phyloP scores from a whole-genome alignment of 805 yeast genomes.

The Wickerhamiella sorbophila region DNA sequence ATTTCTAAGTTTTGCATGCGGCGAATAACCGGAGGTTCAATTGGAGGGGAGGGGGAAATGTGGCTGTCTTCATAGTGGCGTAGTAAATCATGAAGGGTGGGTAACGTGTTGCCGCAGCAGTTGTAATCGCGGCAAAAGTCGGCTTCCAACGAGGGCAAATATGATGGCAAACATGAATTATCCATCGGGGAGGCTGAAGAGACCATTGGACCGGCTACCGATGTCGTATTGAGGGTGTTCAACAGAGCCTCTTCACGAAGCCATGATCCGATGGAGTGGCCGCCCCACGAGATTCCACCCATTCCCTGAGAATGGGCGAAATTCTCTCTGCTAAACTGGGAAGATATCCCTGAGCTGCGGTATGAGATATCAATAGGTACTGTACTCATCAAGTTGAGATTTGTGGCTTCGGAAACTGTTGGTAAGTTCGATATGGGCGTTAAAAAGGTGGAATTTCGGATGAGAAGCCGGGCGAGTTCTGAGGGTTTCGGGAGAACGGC shows the following conservation, averaged over 20 bases:
- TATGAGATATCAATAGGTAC: slow-evolving; percentile 31
- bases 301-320: slow-evolving; percentile 94
- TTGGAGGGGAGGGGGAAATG: slow-evolving; percentile 50
- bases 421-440: no score
- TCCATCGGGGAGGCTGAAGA: slow-evolving; percentile 8
- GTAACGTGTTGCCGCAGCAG: slow-evolving; percentile 86
- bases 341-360: slow-evolving; percentile 23
- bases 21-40: slow-evolving; percentile 20
- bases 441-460: no score
- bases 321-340: slow-evolving; percentile 67
- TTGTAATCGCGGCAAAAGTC: slow-evolving; percentile 93
- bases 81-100: slow-evolving; percentile 83
- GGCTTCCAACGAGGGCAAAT: slow-evolving; percentile 85
- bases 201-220: slow-evolving; percentile 15
- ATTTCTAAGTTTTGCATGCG: slow-evolving; percentile 57
- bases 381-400: slow-evolving; percentile 16
- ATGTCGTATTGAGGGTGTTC: slow-evolving; percentile 17
- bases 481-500: no score
- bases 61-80: slow-evolving; percentile 96
- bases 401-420: not conserved
- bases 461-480: no score
- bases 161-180: slow-evolving; percentile 37
- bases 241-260: slow-evolving; percentile 59
- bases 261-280: slow-evolving; percentile 91
- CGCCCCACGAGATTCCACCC: slow-evolving; percentile 98